Evolutionary conservation across 2,329 filamentous ascomycete species (phyloP).

Genomic region (Fusarium liriodendri): DNA sequence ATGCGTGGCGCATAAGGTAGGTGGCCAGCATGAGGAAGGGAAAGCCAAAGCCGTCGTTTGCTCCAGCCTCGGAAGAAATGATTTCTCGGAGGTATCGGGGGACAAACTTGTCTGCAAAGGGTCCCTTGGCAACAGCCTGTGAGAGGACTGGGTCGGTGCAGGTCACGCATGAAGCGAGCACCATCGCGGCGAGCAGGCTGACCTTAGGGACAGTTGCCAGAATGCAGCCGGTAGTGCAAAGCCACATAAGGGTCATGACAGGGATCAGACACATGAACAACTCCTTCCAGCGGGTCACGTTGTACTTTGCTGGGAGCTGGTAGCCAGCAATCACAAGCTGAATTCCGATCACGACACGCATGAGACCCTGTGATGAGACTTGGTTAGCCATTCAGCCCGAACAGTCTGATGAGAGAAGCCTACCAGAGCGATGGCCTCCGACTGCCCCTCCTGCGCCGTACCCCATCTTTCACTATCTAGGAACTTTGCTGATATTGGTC

Average conservation of each 20-base stretch:
- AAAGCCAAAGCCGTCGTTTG: constrained; percentile 72
- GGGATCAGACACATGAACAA: constrained; percentile 66
- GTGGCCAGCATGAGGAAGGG: constrained; percentile 69
- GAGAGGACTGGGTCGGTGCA: constrained; percentile 72
- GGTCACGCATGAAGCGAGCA: constrained; percentile 70
- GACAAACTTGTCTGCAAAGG: constrained; percentile 70
- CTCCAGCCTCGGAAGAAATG: constrained; percentile 70
- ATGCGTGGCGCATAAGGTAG: constrained; percentile 66
- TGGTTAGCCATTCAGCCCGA: neutral
- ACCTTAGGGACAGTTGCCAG: constrained; percentile 65
- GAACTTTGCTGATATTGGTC: constrained; percentile 65
- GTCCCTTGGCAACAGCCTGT: constrained; percentile 71
- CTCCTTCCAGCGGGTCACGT: constrained; percentile 60
- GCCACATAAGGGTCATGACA: constrained; percentile 71
- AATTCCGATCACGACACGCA: constrained; percentile 68
- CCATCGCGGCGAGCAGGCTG: constrained; percentile 63
- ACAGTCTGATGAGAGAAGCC: neutral
- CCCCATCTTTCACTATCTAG: constrained; percentile 53
- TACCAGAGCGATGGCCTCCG: constrained; percentile 54
- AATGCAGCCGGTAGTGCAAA: constrained; percentile 66
- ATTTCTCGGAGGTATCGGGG: constrained; percentile 67
- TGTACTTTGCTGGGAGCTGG: constrained; percentile 68
- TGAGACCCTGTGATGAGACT: constrained; percentile 53
- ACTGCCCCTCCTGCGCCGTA: constrained; percentile 41
- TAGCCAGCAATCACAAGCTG: constrained; percentile 72